Percentiles rank a stretch among this genome's conserved stretches.
Evolutionary conservation across 2,329 filamentous ascomycete species (phyloP).

Genomic region (Epichloe amarillans): DNA sequence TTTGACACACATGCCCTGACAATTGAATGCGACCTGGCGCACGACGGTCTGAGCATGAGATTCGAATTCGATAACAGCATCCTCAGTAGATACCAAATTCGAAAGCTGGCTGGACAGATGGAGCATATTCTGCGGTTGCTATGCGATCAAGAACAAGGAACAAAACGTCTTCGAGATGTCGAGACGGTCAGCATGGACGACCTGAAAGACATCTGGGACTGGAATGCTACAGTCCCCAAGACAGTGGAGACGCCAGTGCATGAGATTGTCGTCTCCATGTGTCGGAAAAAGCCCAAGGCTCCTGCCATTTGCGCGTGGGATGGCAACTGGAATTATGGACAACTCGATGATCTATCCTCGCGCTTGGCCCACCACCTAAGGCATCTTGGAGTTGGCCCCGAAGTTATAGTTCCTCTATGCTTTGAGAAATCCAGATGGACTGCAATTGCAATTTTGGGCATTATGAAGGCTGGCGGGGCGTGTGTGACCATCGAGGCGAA

Average conservation of each 20-base stretch:
- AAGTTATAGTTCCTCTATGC: constrained; percentile 1
- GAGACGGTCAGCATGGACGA: background rate
- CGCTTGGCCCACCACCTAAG: constrained; percentile 6
- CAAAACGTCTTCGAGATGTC: background rate
- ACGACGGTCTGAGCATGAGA: background rate
- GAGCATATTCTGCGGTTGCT: constrained; percentile 1
- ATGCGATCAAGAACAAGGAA: background rate
- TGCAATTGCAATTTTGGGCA: constrained; percentile 4
- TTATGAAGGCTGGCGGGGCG: constrained; percentile 5
- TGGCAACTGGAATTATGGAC: constrained; percentile 26
- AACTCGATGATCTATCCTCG: constrained; percentile 14
- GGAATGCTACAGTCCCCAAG: constrained; percentile 4
- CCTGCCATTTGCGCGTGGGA: constrained; percentile 13
- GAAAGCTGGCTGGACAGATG: background rate
- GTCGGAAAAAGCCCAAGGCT: constrained; percentile 2
- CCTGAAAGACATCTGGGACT: constrained; percentile 5
- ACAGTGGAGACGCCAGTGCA: constrained; percentile 4
- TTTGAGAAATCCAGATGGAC: constrained; percentile 8
- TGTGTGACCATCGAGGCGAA: constrained; percentile 7
- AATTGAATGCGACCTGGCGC: constrained; percentile 1
- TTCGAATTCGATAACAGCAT: constrained; percentile 1
- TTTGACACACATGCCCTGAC: constrained; percentile 1
- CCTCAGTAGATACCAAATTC: background rate
- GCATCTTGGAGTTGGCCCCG: constrained; percentile 2
- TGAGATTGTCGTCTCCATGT: constrained; percentile 1